These are phyloP conservation scores for Globisporangium cystogenes DNA, from an alignment of 352 stramenopile genomes.

Conservation along the genomic window DNA sequence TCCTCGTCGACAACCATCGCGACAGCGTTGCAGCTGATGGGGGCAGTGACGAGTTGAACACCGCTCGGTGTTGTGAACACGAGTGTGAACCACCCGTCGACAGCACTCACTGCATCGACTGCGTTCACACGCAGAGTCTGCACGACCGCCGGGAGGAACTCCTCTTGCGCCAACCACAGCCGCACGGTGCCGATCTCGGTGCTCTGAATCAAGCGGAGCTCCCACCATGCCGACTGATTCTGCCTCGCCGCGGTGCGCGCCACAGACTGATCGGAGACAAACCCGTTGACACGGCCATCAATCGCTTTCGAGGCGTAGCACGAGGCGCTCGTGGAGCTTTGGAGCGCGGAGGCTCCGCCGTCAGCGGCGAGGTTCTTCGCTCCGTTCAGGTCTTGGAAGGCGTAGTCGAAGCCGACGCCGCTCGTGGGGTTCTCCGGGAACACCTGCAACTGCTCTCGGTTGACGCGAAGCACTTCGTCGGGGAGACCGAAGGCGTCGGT, in stretches of 20 bases:
- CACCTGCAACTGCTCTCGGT: conserved; percentile 32
- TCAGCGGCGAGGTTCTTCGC: conserved; percentile 45
- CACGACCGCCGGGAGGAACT: conserved; percentile 18
- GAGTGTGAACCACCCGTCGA: conserved; percentile 40
- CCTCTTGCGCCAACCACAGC: conserved; percentile 35
- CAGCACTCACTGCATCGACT: conserved; percentile 19
- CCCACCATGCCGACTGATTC: conserved; percentile 53
- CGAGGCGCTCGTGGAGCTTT: conserved; percentile 58
- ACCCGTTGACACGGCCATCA: conserved; percentile 44
- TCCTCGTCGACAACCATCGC: conserved; percentile 55
- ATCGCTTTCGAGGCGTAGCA: conserved; percentile 61
- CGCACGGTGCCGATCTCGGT: conserved; percentile 50
- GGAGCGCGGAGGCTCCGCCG: conserved; percentile 43
- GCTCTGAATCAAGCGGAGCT: conserved; percentile 43
- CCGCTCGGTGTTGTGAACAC: conserved; percentile 25
- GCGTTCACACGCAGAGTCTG: conserved; percentile 31
- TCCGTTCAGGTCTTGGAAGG: conserved; percentile 44
- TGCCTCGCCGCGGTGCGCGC: conserved; percentile 32
- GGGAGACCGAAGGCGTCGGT: conserved; percentile 41
- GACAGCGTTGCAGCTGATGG: conserved; percentile 51
- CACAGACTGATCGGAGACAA: conserved; percentile 36
- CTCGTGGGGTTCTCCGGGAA: conserved; percentile 45
- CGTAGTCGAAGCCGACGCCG: conserved; percentile 66
- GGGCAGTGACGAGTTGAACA: conserved; percentile 14
- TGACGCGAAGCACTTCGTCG: conserved; percentile 31